phyloP scores from a whole-genome alignment of 2,329 filamentous ascomycete species.

The Cercospora nicotianae region DNA sequence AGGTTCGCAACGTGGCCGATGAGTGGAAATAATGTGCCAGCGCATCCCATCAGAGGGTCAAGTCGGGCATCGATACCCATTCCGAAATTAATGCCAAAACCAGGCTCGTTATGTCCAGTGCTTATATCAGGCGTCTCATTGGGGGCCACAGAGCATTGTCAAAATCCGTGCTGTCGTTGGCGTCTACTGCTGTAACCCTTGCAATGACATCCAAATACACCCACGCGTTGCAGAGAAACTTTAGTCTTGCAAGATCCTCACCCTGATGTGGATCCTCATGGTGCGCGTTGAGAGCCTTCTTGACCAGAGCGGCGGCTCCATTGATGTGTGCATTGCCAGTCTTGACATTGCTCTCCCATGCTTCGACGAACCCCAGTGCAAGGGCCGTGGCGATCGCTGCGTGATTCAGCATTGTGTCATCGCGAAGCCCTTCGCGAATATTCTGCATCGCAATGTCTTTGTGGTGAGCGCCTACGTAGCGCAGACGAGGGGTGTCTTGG shows the following conservation, averaged over 20 bases:
- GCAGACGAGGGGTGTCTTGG: conserved; percentile 57
- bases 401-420: conserved; percentile 61
- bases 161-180: conserved; percentile 58
- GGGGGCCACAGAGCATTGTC: conserved; percentile 44
- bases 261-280: conserved; percentile 44
- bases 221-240: conserved; percentile 70
- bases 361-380: conserved; percentile 67
- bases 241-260: conserved; percentile 56
- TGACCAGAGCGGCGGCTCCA: conserved; percentile 64
- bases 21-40: conserved; percentile 65
- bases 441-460: conserved; percentile 64
- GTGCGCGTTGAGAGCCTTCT: conserved; percentile 57
- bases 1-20: conserved; percentile 66
- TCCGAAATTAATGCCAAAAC: conserved; percentile 42
- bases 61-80: conserved; percentile 53
- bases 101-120: conserved; percentile 25
- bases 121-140: conserved; percentile 9
- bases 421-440: conserved; percentile 57
- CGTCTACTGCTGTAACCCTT: conserved; percentile 62
- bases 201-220: conserved; percentile 74
- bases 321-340: conserved; percentile 69
- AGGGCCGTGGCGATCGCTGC: conserved; percentile 69
- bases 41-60: conserved; percentile 72
- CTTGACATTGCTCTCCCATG: conserved; percentile 68
- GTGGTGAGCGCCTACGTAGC: conserved; percentile 66